Evolutionary conservation across 2,329 filamentous ascomycete species (phyloP).

Genomic region (Aspergillus bombycis): DNA sequence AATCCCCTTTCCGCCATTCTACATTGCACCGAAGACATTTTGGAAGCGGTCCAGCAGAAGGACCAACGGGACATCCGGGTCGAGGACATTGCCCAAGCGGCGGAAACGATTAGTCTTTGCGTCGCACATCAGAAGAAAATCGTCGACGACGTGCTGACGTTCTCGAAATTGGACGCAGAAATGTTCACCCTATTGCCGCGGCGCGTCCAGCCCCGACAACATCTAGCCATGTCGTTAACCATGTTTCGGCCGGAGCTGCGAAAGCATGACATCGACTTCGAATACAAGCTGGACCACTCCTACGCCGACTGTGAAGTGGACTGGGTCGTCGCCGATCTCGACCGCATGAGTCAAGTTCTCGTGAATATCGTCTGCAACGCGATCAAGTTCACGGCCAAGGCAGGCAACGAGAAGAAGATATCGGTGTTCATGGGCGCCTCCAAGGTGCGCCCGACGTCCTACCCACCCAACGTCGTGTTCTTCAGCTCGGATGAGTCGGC

Average conservation of each 20-base stretch:
- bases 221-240: conserved; percentile 69
- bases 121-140: conserved; percentile 80
- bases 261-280: conserved; percentile 68
- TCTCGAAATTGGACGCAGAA: conserved; percentile 76
- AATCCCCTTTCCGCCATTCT: conserved; percentile 62
- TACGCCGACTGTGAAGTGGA: conserved; percentile 62
- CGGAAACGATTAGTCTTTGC: conserved; percentile 76
- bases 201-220: conserved; percentile 66
- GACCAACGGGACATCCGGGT: conserved; percentile 44
- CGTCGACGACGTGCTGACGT: conserved; percentile 73
- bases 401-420: conserved; percentile 43
- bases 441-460: conserved; percentile 47
- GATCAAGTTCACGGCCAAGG: conserved; percentile 74
- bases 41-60: conserved; percentile 24
- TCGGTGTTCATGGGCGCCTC: conserved; percentile 59
- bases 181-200: conserved; percentile 73
- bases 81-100: conserved; percentile 68
- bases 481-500: conserved; percentile 27
- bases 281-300: conserved; percentile 65
- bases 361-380: conserved; percentile 82
- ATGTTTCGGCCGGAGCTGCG: conserved; percentile 79
- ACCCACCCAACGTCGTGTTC: conserved; percentile 39
- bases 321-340: conserved; percentile 72
- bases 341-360: conserved; percentile 74
- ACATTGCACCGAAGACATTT: conserved; percentile 58